Evolutionary conservation across 1,284 basidiomycete species (phyloP), one percentile per base, ranked within the genome.

Genomic region (Paramarasmius palmivorus): DNA sequence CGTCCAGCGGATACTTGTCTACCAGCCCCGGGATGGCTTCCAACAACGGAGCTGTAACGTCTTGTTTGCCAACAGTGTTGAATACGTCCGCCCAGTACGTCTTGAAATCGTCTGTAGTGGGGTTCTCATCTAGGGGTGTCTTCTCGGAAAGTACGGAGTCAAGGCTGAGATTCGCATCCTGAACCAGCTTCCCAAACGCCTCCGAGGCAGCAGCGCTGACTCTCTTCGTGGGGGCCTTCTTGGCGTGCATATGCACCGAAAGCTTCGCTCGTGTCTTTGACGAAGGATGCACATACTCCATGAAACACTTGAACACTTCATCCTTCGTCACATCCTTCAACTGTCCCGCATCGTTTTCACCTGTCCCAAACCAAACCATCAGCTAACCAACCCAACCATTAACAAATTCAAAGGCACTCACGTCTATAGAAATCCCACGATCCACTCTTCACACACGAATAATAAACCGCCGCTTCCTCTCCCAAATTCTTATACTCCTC

Each of bases 271-370:
- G 83, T 1, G 74, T 78, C 26, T 75, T 59, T 0, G 90, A 92
- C 1, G 79, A 81, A 1, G 88, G 88, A 67, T 94, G 86, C 41
- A 93, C 81, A 53, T 81, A 78, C 22, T 75, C 73, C 57, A 82
- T 74, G 78, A 93, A 95, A 50, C 98, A 72, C 5, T 78, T 68
- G n/a, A 93, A 59, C 32, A 98, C 78, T 25, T 98, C 92, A 5
- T 84, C 72, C 71, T 93, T 94, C 7, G 83, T 88, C 52, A 94
- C 74, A 20, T 68, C 73, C 47, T 78, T 68, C 49, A 96, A 71
- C 9, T 83, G 66, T 26, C 79, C 77, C 4, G 89, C 86, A 61
- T 96, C 92, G 15, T 78, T 78, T 60, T 46, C 44, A 9, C 14
- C 84, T 77, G 46, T 82, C 86, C 88, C 63, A 15, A 36, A n/a